These are phyloP conservation scores for Rhododendron mucronatum DNA, from an alignment of 148 eudicot species.

Conservation along the genomic window DNA sequence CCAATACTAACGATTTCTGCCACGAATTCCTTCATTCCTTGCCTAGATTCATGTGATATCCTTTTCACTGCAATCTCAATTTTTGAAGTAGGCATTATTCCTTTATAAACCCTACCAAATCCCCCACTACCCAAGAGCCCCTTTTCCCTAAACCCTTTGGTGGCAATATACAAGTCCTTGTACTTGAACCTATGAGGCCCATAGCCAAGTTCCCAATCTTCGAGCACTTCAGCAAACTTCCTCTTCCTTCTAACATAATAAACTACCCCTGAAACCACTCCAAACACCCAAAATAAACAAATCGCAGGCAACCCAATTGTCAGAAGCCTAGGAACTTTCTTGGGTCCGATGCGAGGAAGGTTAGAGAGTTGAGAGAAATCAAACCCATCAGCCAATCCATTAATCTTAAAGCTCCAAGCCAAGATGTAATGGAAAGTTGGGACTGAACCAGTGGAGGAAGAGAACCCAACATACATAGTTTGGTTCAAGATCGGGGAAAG, in stretches of 20 bases:
- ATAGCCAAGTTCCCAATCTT: slow-evolving; percentile 51
- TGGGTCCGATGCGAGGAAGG: slow-evolving; percentile 19
- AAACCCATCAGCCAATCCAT: slow-evolving; percentile 14
- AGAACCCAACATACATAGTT: slow-evolving; percentile 34
- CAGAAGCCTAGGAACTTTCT: slow-evolving; percentile 9
- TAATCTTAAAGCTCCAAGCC: slow-evolving; percentile 31
- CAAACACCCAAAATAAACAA: neutral
- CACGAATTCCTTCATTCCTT: slow-evolving; percentile 33
- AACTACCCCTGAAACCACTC: neutral
- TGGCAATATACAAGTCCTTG: slow-evolving; percentile 44
- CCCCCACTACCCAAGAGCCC: slow-evolving; percentile 30
- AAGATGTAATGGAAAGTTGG: slow-evolving; percentile 15
- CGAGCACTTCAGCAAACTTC: slow-evolving; percentile 42
- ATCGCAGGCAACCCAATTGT: slow-evolving; percentile 15
- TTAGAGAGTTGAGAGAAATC: slow-evolving; percentile 24
- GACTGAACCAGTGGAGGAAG: slow-evolving; percentile 27
- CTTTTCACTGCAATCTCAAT: slow-evolving; percentile 30
- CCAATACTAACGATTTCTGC: slow-evolving; percentile 34
- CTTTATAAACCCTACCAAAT: slow-evolving; percentile 31
- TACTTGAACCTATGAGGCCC: slow-evolving; percentile 43
- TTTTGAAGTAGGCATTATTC: slow-evolving; percentile 5
- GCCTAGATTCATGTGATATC: slow-evolving; percentile 30
- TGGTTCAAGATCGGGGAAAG: slow-evolving; percentile 26
- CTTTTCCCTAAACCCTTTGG: slow-evolving; percentile 46
- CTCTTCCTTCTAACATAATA: slow-evolving; percentile 28